Base-by-base conservation (phyloP, 371 early-diverging fungal species). In the Mucor mucedo region DNA sequence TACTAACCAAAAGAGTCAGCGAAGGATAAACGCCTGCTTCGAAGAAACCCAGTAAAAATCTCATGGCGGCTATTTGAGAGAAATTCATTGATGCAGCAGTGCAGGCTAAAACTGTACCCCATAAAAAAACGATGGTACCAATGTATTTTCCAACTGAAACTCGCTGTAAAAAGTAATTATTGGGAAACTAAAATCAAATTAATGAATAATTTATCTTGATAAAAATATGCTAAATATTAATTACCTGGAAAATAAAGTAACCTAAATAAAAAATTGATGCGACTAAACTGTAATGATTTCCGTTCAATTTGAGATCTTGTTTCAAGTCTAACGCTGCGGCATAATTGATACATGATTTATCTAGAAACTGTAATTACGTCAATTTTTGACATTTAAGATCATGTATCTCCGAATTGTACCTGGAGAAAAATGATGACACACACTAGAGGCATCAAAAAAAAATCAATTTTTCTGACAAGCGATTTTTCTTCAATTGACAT, bases 301-400 rank as follows among this genome's bases (percentile, higher is more conserved):
- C 77, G 0, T 47, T 27, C 16, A 79, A 48, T 2, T 60, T 27
- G 5, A 74, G 49, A 49, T 79, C 79, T 52, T 64, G 29, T 44
- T 74, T 70, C 16, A 79, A 69, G 32, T 40, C 58, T 14, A 79
- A 62, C 1, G 67, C 57, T 45, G 68, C 69, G 2, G 75, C 76
- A 52, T 79, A 79, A 40, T 68, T 74, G 61, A 79, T 72, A 3
- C 75, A 70, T 39, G 79, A 70, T 69, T 79, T 79, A 65, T 79
- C 79, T 32, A 79, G 42, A 65, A 76, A 79, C 75, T 79, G 53
- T 11, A 52, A 28, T 21, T 2, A 33, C 30, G 2, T 21, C 58
- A 27, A 28, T 28, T 29, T 48, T 50, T 30, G 7, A 55, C 44
- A 41, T 14, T 13, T 16, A 38, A 1, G 2, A 35, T 10, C 8